These are phyloP conservation scores for Pseudogymnoascus destructans DNA, from an alignment of 2,329 filamentous ascomycete species.

Conservation along the genomic window DNA sequence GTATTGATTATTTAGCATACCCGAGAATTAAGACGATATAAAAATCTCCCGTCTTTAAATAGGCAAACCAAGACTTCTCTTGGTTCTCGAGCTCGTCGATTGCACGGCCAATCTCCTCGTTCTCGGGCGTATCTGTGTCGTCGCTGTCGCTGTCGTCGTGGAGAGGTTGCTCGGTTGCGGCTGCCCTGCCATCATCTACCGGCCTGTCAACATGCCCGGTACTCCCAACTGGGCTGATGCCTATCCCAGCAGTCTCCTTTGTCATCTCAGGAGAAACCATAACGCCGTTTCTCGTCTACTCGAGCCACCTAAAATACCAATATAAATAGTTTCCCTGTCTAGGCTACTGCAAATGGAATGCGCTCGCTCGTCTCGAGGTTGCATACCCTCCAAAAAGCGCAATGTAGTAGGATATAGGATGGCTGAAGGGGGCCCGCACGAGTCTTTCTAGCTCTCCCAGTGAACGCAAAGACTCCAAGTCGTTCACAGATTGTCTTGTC, in stretches of 20 bases:
- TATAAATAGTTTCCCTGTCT: background rate
- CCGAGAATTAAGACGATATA: constrained; percentile 72
- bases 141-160: constrained; percentile 12
- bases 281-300: background rate
- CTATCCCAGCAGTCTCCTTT: background rate
- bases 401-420: background rate
- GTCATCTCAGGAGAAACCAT: constrained; percentile 6
- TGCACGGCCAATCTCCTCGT: constrained; percentile 31
- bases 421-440: constrained; percentile 11
- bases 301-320: background rate
- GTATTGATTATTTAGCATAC: constrained; percentile 29
- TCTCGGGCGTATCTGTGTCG: background rate
- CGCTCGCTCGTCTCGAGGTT: background rate
- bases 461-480: constrained; percentile 58
- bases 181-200: constrained; percentile 17
- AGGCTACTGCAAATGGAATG: background rate
- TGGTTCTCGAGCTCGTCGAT: constrained; percentile 42
- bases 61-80: constrained; percentile 52
- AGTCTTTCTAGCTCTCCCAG: constrained; percentile 46
- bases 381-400: background rate
- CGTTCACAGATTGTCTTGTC: constrained; percentile 40
- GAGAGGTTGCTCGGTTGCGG: constrained; percentile 21
- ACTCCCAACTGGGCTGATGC: background rate
- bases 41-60: constrained; percentile 74
- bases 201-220: background rate